phyloP scores from a whole-genome alignment of 2,329 filamentous ascomycete genomes.

The Sphaceloma murrayae region DNA sequence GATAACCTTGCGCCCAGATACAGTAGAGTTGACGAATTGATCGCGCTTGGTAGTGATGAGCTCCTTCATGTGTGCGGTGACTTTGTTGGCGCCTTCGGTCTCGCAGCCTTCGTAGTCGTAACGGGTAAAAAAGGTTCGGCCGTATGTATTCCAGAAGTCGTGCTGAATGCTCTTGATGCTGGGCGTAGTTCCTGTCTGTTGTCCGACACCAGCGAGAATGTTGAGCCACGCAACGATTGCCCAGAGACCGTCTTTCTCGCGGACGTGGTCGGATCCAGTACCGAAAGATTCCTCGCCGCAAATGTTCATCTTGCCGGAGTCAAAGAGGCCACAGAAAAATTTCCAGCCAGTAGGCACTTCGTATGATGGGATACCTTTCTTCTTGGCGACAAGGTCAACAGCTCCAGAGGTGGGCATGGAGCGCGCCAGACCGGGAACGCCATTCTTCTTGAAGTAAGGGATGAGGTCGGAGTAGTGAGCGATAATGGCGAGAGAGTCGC shows the following conservation, averaged over 20 bases:
- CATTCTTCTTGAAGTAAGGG: constrained; percentile 96
- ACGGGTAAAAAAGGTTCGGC: constrained; percentile 96
- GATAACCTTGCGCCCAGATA: constrained; percentile 72
- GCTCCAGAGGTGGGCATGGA: constrained; percentile 97
- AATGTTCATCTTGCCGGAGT: constrained; percentile 91
- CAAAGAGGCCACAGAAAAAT: constrained; percentile 95
- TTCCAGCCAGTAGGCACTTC: constrained; percentile 99
- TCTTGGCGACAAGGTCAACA: constrained; percentile 91
- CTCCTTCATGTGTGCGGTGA: constrained; percentile 69
- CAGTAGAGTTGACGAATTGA: constrained; percentile 74
- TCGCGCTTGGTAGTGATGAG: constrained; percentile 59
- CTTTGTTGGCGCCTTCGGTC: constrained; percentile 80
- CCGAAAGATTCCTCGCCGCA: constrained; percentile 98
- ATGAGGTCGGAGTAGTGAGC: constrained; percentile 94
- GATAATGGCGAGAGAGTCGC: constrained; percentile 90
- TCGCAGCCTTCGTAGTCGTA: constrained; percentile 98
- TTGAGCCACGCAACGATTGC: constrained; percentile 96
- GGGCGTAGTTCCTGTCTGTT: constrained; percentile 69
- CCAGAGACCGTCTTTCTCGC: constrained; percentile 98
- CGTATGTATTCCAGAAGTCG: constrained; percentile 94
- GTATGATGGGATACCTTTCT: constrained; percentile 82
- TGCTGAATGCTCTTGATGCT: constrained; percentile 94
- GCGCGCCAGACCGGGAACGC: constrained; percentile 86
- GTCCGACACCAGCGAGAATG: constrained; percentile 89
- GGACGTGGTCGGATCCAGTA: constrained; percentile 96